Base-by-base conservation (phyloP, 805 yeast species). In the Jamesozyma spencerorum region DNA sequence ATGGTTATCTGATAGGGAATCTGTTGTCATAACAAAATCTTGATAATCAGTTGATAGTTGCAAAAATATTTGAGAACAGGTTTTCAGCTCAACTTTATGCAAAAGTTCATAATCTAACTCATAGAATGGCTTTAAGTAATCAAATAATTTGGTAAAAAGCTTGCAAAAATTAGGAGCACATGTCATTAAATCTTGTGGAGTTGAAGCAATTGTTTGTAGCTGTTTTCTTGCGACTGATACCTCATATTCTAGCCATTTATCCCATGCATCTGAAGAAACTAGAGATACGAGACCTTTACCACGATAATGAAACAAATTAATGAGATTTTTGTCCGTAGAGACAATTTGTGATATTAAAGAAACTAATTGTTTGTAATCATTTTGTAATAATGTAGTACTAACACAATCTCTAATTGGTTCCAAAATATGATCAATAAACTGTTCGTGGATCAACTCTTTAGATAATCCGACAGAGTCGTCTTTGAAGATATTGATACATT, bases 201-300 rank as follows among this genome's bases (percentile, higher is more conserved):
- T 38, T 1, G 59, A 55, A 3, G 71, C 53, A 6, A 77, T 68
- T 30, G 68, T 70, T 3, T 60, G 57, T 39, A 69, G 72, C 46
- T 77, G 68, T 31, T 62, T 63, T 12, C 54, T 51, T 4, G 78
- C 72, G 26, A 70, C 54, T 20, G 65, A 63, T 5, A 63, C 53
- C 49, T 77, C 81, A 47, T 72, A 64, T 6, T 58, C 57, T 1
- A 77, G 57, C 79, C 81, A 71, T 14, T 58, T 57, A 30, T 66
- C 68, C 37, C 69, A 63, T 2, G 58, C 47, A n/a, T 57, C 57
- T 1, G 42, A 39, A 11, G 53, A 50, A 17, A 54, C 56, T 36
- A 51, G 50, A 4, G 63, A 53, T 3, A 38, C 63, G 45, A 47
- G 54, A 32, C 69, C 69, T 46, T 39, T 47, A 13, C 49, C 65